Base-by-base conservation (phyloP, 768 basidiomycete genomes). In the Coprinellus micaceus region DNA sequence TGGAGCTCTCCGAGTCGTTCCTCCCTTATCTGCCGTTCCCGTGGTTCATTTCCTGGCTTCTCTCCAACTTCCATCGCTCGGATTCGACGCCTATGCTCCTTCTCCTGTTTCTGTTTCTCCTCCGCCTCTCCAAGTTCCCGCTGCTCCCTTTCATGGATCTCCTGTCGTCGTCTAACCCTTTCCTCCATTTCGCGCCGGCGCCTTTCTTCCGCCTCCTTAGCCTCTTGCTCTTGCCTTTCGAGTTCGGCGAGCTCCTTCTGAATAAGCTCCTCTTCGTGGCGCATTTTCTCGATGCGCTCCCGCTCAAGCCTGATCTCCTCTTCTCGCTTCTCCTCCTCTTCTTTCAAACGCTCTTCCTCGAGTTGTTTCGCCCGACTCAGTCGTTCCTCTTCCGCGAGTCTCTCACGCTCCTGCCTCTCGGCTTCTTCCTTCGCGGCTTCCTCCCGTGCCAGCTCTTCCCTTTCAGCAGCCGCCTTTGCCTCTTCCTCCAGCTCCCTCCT, bases 391-490 rank as follows among this genome's bases (percentile, higher is more conserved):
- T 43, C 46, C 46, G 10, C 22, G 4, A 44, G 11, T 22, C 21
- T 21, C n/a, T 13, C 43, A 2, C 21, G 43, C 19, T 44, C 21
- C 21, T 21, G 12, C 2, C 21, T 37, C 36, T 37, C 17, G 10
- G 17, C 9, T 37, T 17, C 17, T 17, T 43, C 41, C 41, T 41
- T 21, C 40, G 17, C 40, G 17, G 17, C 40, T 21, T 43, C 41
- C n/a, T 7, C 41, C n/a, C n/a, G 7, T 17, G 41, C 41, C 40
- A n/a, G n/a, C n/a, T 43, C 41, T 43, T 6, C 33, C 13, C 22
- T 7, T 43, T 43, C 41, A 5, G 15, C 41, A 22, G 41, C 41
- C 9, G 15, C 22, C 43, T 68, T 71, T 41, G 70, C 69, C 54
- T 69, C 68, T 60, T 59, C 41, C 22, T 43, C 9, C 7, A 7